Base-by-base conservation (phyloP, 192 early-diverging fungal genomes). In the Dissophora globulifera region DNA sequence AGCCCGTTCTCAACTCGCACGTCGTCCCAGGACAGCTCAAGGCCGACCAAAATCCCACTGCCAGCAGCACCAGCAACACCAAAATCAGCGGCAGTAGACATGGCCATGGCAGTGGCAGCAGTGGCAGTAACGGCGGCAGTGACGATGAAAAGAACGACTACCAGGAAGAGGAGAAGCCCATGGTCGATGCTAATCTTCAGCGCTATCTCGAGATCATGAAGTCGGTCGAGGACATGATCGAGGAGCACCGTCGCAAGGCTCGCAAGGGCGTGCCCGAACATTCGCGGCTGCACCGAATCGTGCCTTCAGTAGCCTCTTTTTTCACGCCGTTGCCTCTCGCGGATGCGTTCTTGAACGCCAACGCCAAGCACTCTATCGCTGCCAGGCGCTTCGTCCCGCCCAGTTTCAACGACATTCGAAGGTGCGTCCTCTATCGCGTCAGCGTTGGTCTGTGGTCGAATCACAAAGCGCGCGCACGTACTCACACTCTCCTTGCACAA, bases 341-440 rank as follows among this genome's bases (percentile, higher is more conserved):
- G 16, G 82, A 79, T 15, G 87, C 91, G 12, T 97, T 96, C 81
- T 66, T 89, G 46, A 65, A 63, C n/a, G 85, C 89, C 43, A 89
- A 96, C 81, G 58, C 63, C 2, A 81, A 84, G 30, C 72, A 93
- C 56, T 83, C 87, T 4, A 93, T 97, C 32, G 86, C 91, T 13
- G 87, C 86, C 0, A 86, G 95, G 58, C 87, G 89, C 26, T 90
- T 89, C 69, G 93, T 97, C 19, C 92, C 95, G 59, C 95, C 95
- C 2, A 90, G 87, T 59, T 97, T 97, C 84, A 97, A 97, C 85
- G 95, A 97, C 58, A 85, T 97, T 58, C 87, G 94, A 11, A 87
- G 81, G 83, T 85, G n/a, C n/a, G n/a, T n/a, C n/a, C n/a, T n/a
- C n/a, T n/a, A n/a, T n/a, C n/a, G n/a, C n/a, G n/a, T n/a, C n/a